These are phyloP conservation scores for Apiotrichum brassicae DNA, from an alignment of 1,284 basidiomycete species.

Conservation along the genomic window DNA sequence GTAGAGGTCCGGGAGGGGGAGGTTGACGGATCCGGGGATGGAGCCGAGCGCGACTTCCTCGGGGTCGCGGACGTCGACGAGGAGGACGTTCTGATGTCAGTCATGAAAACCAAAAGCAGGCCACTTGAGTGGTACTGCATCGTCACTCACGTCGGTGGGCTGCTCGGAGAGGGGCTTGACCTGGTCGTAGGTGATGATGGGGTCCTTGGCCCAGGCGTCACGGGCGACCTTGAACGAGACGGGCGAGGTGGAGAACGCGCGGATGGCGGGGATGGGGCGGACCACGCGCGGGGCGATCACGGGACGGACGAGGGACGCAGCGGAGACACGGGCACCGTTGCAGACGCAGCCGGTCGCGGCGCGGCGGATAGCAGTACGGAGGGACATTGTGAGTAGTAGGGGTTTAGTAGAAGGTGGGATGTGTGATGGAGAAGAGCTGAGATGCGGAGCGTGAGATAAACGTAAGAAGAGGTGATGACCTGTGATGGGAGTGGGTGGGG, in stretches of 20 bases:
- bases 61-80: conserved; percentile 90
- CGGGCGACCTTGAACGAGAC: conserved; percentile 7
- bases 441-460: not conserved
- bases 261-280: not conserved
- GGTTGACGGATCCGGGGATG: conserved; percentile 90
- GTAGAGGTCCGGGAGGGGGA: conserved; percentile 76
- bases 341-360: conserved; percentile 2
- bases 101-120: not conserved
- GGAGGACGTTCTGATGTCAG: conserved; percentile 59
- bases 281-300: not conserved
- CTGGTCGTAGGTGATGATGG: conserved; percentile 69
- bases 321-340: not conserved
- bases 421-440: not conserved
- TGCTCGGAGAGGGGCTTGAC: conserved; percentile 74
- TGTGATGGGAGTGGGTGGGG: no score
- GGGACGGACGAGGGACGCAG: not conserved
- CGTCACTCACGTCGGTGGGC: conserved; percentile 66
- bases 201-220: conserved; percentile 39
- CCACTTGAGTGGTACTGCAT: not conserved
- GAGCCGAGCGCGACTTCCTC: conserved; percentile 89
- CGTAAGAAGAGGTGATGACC: no score
- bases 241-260: conserved; percentile 3
- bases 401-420: not conserved
- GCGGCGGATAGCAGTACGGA: conserved; percentile 8
- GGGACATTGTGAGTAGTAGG: conserved; percentile 3